A percentile compares a stretch with the other conserved stretches of the same genome.
phyloP scores from a whole-genome alignment of 768 basidiomycete species.

The Rubroboletus satanas region DNA sequence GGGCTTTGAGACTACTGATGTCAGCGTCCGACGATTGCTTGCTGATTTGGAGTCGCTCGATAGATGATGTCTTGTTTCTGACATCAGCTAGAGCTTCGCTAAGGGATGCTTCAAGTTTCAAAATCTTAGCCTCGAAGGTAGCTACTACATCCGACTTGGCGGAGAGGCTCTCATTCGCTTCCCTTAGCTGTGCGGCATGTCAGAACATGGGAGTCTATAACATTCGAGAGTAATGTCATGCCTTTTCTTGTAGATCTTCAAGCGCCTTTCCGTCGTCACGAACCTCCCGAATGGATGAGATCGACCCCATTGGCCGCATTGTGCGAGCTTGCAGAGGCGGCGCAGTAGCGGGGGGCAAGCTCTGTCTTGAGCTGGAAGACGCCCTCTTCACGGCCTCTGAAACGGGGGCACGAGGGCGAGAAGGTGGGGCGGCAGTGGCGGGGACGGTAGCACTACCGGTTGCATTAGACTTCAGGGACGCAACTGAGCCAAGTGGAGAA shows the following conservation, averaged over 20 bases:
- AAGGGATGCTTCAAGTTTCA: slow-evolving; percentile 47
- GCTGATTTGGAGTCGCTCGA: slow-evolving; percentile 47
- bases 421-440: slow-evolving; percentile 18
- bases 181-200: slow-evolving; percentile 47
- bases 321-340: slow-evolving; percentile 37
- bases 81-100: slow-evolving; percentile 44
- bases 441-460: slow-evolving; percentile 24
- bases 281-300: slow-evolving; percentile 71
- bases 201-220: neutral
- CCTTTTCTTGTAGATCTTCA: slow-evolving; percentile 60
- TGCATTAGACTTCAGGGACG: slow-evolving; percentile 44
- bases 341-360: slow-evolving; percentile 26
- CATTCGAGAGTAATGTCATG: slow-evolving; percentile 19
- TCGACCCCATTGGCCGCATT: slow-evolving; percentile 51
- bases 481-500: slow-evolving; percentile 52
- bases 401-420: slow-evolving; percentile 63
- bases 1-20: slow-evolving; percentile 40
- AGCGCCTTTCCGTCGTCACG: slow-evolving; percentile 57
- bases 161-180: slow-evolving; percentile 50
- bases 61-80: slow-evolving; percentile 41
- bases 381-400: slow-evolving; percentile 62
- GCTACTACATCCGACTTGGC: slow-evolving; percentile 48
- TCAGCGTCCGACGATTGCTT: slow-evolving; percentile 49
- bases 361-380: slow-evolving; percentile 40
- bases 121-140: slow-evolving; percentile 52